Evolutionary conservation across 2,329 filamentous ascomycete genomes (phyloP).

Genomic region (Reticulascus tulasneorum): DNA sequence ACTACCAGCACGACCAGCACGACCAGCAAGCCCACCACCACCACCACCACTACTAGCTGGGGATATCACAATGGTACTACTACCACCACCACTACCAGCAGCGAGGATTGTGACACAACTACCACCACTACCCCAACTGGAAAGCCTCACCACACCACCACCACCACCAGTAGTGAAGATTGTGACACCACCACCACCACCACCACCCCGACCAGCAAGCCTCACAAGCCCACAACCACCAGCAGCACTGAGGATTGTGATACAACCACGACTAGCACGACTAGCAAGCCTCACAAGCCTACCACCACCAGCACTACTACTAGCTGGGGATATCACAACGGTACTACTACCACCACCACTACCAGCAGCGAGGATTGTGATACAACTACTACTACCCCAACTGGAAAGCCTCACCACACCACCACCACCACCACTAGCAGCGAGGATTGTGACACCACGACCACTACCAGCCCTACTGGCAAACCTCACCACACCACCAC

Average conservation of each 20-base stretch:
- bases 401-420: slow-evolving; percentile 2
- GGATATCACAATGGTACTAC: background rate
- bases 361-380: slow-evolving; percentile 2
- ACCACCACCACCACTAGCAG: slow-evolving; percentile 27
- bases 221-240: background rate
- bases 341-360: background rate
- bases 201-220: slow-evolving; percentile 2
- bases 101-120: background rate
- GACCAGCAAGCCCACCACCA: slow-evolving; percentile 1
- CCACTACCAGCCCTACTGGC: slow-evolving; percentile 31
- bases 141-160: background rate
- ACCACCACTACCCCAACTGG: background rate
- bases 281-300: slow-evolving; percentile 2
- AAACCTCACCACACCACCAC: slow-evolving; percentile 30
- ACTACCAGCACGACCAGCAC: background rate
- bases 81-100: background rate
- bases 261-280: background rate
- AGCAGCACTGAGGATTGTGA: background rate
- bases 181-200: slow-evolving; percentile 1
- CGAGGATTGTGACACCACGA: slow-evolving; percentile 50
- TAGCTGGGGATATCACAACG: background rate
- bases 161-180: background rate
- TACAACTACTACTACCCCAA: background rate
- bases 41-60: background rate
- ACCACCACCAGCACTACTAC: background rate